These are phyloP conservation scores for Nannochloris sp. DNA, from an alignment of 139 green algal genomes.

Conservation along the genomic window DNA sequence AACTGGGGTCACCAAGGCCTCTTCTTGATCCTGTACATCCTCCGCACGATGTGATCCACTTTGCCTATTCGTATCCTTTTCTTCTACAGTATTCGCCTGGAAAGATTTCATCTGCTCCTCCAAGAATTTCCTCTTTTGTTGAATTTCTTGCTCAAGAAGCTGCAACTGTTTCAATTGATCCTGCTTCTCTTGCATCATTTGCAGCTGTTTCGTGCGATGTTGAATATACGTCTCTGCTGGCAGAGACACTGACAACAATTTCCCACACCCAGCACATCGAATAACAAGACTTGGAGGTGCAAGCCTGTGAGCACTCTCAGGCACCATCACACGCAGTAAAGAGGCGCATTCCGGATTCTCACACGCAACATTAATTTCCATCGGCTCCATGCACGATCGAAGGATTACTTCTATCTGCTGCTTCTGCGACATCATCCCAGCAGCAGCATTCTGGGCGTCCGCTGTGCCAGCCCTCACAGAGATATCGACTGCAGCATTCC, in stretches of 20 bases:
- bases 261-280: constrained; percentile 3
- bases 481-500: no score
- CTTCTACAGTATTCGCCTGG: not conserved
- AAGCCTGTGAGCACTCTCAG: not conserved
- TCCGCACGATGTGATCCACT: no score
- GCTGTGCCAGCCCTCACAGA: no score
- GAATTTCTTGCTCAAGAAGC: not conserved
- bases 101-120: not conserved
- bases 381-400: not conserved
- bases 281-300: constrained; percentile 5
- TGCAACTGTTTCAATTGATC: constrained; percentile 3
- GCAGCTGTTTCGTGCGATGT: not conserved
- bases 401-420: not conserved
- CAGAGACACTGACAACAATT: constrained; percentile 2
- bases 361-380: not conserved
- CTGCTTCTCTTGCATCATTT: constrained; percentile 6
- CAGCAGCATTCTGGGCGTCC: no score
- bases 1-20: no score
- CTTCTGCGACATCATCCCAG: no score
- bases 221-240: constrained; percentile 6
- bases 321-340: not conserved
- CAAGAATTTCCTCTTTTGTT: constrained; percentile 1
- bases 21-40: no score
- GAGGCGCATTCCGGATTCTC: not conserved
- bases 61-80: no score